Evolutionary conservation across 495 filamentous ascomycete genomes (phyloP), one percentile per base, ranked within the genome.

Genomic region (Penicillium argentinense): DNA sequence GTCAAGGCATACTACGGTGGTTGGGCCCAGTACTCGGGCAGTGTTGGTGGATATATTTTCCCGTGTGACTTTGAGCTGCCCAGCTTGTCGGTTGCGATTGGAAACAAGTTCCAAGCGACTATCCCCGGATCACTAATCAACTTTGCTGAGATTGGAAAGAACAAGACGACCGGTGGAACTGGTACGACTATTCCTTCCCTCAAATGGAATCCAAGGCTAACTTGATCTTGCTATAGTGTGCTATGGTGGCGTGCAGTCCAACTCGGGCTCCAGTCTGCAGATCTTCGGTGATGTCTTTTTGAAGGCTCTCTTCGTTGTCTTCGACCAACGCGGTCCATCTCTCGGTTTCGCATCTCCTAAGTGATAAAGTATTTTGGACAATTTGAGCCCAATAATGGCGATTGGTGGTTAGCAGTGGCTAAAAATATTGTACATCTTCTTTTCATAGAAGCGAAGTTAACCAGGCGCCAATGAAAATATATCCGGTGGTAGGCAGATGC

Each of bases 201-300:
- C 27, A 12, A 17, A 21, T 47, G 34, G 24, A 43, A 78, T 13
- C 68, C 61, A 39, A 82, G 76, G 18, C 57, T 62, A 44, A 62
- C 17, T 33, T 26, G 36, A 2, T 18, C 22, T 14, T 42, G 26
- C 26, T 32, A 36, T 44, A 87, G 83, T 75, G 29, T 90, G 86
- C 71, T 86, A 82, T 49, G 86, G 86, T 44, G 86, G 84, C 45
- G 54, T 90, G 30, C 86, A 89, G 70, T 79, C 79, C 9, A 87
- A 79, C 28, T 51, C 55, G 7, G 76, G 76, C 4, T 72, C 74
- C 11, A 64, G 61, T 3, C 56, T 88, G 49, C 82, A 89, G 60
- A 85, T 95, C 58, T 86, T 83, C 52, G 89, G 89, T 9, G 88
- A 91, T 55, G 77, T 87, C 47, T 84, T 95, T 59, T 81, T 95